These are phyloP conservation scores for Fusarium chuoi DNA, from an alignment of 2,329 filamentous ascomycete species.

Conservation along the genomic window DNA sequence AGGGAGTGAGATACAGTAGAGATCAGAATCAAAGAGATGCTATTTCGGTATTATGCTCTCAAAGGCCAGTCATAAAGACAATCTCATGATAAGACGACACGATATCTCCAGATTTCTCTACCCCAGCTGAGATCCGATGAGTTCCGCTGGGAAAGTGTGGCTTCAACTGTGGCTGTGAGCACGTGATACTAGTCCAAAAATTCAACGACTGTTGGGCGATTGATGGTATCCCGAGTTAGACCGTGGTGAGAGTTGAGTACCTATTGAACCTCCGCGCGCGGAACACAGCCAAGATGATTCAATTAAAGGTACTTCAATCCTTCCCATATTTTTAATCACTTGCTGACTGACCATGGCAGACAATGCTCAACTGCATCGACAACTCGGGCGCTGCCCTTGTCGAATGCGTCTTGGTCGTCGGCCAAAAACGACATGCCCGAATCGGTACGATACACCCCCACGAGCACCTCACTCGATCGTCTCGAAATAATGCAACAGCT, in stretches of 20 bases:
- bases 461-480: background rate
- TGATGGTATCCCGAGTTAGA: slow-evolving; percentile 33
- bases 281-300: slow-evolving; percentile 77
- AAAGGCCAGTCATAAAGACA: background rate
- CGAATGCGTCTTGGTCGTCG: slow-evolving; percentile 93
- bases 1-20: background rate
- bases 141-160: background rate
- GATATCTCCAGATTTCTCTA: background rate
- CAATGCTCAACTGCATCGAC: slow-evolving; percentile 99
- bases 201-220: slow-evolving; percentile 33
- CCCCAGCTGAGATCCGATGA: background rate
- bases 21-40: background rate
- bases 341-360: slow-evolving; percentile 63
- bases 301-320: slow-evolving; percentile 74
- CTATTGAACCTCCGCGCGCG: slow-evolving; percentile 33
- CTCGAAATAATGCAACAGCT: background rate
- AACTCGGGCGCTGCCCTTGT: slow-evolving; percentile 98
- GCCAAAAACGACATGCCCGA: slow-evolving; percentile 86
- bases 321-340: rapidly evolving
- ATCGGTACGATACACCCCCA: slow-evolving; percentile 72
- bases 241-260: slow-evolving; percentile 37
- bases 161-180: slow-evolving; percentile 30
- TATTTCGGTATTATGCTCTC: rapidly evolving
- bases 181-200: slow-evolving; percentile 44
- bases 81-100: background rate